A percentile compares a stretch with the other conserved stretches of the same genome.
Evolutionary conservation across 768 basidiomycete genomes (phyloP).

Genomic region (Lentinula guzmanii): DNA sequence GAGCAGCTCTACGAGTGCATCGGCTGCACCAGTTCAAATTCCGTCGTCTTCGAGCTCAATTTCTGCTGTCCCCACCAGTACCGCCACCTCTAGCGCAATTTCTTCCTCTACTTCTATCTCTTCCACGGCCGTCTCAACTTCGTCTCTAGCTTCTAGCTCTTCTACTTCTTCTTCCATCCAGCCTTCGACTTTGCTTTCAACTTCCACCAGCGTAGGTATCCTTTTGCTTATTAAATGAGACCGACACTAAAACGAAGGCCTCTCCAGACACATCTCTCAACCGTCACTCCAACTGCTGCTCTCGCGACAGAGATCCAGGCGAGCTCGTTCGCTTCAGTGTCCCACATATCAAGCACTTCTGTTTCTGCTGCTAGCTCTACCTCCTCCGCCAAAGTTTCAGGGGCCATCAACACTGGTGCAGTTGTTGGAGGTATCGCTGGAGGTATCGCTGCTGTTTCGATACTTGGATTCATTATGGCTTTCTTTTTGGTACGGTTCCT

Average conservation of each 20-base stretch:
- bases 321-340: background rate
- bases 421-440: conserved; percentile 6
- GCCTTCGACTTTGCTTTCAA: background rate
- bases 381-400: background rate
- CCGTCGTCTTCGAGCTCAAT: background rate
- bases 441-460: background rate
- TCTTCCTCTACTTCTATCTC: background rate
- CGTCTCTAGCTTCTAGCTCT: background rate
- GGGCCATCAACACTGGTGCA: conserved; percentile 6
- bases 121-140: background rate
- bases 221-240: background rate
- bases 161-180: background rate
- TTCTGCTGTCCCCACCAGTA: background rate
- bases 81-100: background rate
- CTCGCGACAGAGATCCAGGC: background rate
- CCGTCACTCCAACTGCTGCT: background rate
- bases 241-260: background rate
- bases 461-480: background rate
- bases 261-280: background rate
- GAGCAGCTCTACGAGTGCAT: background rate
- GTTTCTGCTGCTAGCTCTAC: background rate
- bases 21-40: background rate
- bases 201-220: background rate
- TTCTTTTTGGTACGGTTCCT: background rate
- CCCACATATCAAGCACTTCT: background rate